Evolutionary conservation across 306 rosid genomes (phyloP).

Genomic region (Citrullus amarus): DNA sequence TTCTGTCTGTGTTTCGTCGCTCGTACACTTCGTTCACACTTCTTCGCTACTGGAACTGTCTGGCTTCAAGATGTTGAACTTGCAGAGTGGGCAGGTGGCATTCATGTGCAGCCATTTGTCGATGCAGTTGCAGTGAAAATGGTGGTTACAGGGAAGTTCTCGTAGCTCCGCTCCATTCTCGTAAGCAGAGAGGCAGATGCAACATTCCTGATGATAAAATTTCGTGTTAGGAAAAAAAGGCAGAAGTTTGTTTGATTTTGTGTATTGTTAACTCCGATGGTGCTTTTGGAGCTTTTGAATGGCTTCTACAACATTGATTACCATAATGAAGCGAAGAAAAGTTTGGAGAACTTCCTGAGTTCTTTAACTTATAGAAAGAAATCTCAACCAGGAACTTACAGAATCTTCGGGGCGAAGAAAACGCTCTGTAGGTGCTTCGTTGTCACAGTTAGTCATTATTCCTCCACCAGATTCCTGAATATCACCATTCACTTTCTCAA

Average conservation of each 20-base stretch:
- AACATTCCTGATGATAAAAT: slow-evolving; percentile 53
- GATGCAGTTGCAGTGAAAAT: slow-evolving; percentile 73
- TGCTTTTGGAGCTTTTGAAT: neutral
- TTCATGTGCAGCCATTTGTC: slow-evolving; percentile 79
- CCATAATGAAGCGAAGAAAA: neutral
- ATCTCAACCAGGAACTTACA: slow-evolving; percentile 37
- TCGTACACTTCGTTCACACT: slow-evolving; percentile 16
- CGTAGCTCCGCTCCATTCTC: slow-evolving; percentile 57
- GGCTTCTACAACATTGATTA: neutral
- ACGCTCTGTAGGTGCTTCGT: slow-evolving; percentile 32
- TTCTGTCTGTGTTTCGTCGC: neutral
- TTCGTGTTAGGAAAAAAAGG: slow-evolving; percentile 8
- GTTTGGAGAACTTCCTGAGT: neutral
- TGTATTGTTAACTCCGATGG: neutral
- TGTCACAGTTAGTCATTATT: slow-evolving; percentile 41
- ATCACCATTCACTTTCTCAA: slow-evolving; percentile 32
- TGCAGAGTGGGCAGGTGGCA: slow-evolving; percentile 88
- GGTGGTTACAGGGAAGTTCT: slow-evolving; percentile 78
- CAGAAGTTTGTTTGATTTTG: neutral
- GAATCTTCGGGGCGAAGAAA: slow-evolving; percentile 47
- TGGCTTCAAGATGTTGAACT: slow-evolving; percentile 50
- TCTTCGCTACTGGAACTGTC: slow-evolving; percentile 17
- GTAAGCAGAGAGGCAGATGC: slow-evolving; percentile 64
- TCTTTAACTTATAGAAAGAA: neutral
- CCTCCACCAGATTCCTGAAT: slow-evolving; percentile 51